Evolutionary conservation across 2,329 filamentous ascomycete species (phyloP).

Genomic region (Colletotrichum sp.): DNA sequence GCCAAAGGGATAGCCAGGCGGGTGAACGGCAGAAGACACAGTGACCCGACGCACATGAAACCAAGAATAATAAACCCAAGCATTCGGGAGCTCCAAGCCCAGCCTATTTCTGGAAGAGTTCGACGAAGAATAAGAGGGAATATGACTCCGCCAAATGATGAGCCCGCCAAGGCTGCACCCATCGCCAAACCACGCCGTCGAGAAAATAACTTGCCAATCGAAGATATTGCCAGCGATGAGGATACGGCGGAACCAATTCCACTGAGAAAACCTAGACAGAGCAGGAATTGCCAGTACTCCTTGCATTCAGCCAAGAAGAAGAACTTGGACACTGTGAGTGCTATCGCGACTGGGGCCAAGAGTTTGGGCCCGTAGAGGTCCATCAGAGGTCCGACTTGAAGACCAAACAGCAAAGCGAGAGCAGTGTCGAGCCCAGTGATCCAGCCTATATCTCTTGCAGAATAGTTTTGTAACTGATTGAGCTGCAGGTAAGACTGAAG

Average conservation of each 20-base stretch:
- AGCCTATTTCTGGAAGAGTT: slow-evolving; percentile 31
- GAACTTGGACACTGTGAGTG: slow-evolving; percentile 41
- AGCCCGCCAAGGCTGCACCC: slow-evolving; percentile 25
- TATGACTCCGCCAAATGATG: slow-evolving; percentile 30
- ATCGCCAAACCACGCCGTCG: slow-evolving; percentile 25
- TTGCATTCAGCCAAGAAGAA: slow-evolving; percentile 50
- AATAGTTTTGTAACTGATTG: slow-evolving; percentile 46
- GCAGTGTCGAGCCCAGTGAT: slow-evolving; percentile 51
- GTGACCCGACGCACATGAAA: slow-evolving; percentile 26
- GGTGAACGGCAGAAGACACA: slow-evolving; percentile 37
- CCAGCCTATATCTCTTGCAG: slow-evolving; percentile 50
- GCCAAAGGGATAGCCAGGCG: slow-evolving; percentile 16
- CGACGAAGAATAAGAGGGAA: slow-evolving; percentile 36
- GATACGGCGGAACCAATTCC: slow-evolving; percentile 44
- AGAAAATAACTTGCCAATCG: slow-evolving; percentile 32
- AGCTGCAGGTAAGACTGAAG: slow-evolving; percentile 49
- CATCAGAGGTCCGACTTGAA: slow-evolving; percentile 53
- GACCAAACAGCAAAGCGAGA: slow-evolving; percentile 45
- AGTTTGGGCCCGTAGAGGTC: slow-evolving; percentile 48
- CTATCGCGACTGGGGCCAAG: slow-evolving; percentile 39
- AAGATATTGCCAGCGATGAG: slow-evolving; percentile 35
- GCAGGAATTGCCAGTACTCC: slow-evolving; percentile 51
- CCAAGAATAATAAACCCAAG: slow-evolving; percentile 32
- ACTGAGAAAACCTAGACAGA: slow-evolving; percentile 33
- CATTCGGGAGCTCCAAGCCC: slow-evolving; percentile 29